A percentile compares a stretch with the other conserved stretches of the same genome.
Evolutionary conservation across 768 basidiomycete genomes (phyloP).

Genomic region (Terana coerulea): DNA sequence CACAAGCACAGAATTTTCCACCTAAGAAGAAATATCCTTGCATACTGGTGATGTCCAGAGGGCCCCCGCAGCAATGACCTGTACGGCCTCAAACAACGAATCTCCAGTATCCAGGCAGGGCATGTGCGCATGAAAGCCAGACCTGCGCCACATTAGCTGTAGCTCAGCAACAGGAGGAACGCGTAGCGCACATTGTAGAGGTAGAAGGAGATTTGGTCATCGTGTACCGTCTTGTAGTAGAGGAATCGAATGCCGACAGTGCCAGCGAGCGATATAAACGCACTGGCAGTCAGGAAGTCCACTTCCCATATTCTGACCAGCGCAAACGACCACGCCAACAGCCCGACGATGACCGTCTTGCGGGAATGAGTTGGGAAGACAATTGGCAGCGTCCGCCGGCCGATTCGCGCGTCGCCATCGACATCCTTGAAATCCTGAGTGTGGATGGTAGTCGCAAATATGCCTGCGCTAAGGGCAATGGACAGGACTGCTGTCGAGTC

Average conservation of each 20-base stretch:
- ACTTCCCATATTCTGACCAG: constrained; percentile 20
- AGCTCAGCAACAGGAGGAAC: too few species aligned
- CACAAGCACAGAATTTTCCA: too few species aligned
- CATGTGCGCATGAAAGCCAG: constrained; percentile 13
- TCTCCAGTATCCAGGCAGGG: constrained; percentile 12
- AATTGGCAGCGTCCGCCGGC: constrained; percentile 8
- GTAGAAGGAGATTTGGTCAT: constrained; percentile 24
- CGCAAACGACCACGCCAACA: constrained; percentile 22
- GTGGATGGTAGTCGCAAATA: constrained; percentile 35
- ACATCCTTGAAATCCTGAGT: constrained; percentile 22
- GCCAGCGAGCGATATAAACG: constrained; percentile 15
- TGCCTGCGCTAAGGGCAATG: constrained; percentile 24
- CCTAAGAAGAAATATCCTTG: too few species aligned
- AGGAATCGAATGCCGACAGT: constrained; percentile 21
- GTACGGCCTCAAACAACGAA: background rate
- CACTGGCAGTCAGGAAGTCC: constrained; percentile 2
- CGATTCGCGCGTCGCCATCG: constrained; percentile 8
- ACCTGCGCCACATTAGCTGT: background rate
- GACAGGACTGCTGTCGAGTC: constrained; percentile 18
- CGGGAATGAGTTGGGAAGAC: constrained; percentile 13
- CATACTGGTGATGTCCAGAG: too few species aligned
- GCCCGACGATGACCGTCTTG: constrained; percentile 16
- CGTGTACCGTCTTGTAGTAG: constrained; percentile 8
- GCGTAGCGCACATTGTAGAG: constrained; percentile 26
- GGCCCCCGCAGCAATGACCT: too few species aligned